Evolutionary conservation across 352 stramenopile genomes (phyloP).

Genomic region (Globisporangium viniferum): DNA sequence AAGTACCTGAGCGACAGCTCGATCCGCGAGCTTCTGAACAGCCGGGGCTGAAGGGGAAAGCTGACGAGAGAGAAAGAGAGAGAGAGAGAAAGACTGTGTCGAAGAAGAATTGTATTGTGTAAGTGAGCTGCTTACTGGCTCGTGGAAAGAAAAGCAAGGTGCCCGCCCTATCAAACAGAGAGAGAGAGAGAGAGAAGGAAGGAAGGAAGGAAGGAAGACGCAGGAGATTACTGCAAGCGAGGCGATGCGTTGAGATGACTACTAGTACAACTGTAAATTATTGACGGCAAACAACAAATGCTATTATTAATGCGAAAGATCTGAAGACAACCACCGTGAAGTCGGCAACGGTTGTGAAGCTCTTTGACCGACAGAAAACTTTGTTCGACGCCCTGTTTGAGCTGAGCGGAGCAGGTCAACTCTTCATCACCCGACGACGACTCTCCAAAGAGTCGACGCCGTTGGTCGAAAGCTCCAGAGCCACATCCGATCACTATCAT

Average conservation of each 20-base stretch:
- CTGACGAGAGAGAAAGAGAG: background rate
- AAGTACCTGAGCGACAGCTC: constrained; percentile 71
- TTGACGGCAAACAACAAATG: background rate
- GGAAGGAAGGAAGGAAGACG: background rate
- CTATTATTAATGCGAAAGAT: background rate
- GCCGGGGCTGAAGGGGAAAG: constrained; percentile 18
- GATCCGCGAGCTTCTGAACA: constrained; percentile 61
- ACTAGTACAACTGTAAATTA: background rate
- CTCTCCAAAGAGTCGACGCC: background rate
- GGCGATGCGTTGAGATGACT: background rate
- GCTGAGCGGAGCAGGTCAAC: background rate
- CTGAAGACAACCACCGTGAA: background rate
- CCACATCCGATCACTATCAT: background rate
- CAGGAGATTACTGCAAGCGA: background rate
- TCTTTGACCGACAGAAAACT: background rate
- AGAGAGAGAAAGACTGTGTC: background rate
- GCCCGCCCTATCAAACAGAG: background rate
- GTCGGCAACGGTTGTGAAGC: background rate
- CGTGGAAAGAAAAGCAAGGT: too few species aligned
- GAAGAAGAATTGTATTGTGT: background rate
- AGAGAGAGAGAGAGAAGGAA: background rate
- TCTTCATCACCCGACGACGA: background rate
- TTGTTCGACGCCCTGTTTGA: background rate
- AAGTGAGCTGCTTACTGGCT: background rate
- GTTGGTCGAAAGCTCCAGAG: background rate